Conservation (phyloP, 2,329 filamentous ascomycete species). For the Periconia digitata region DNA sequence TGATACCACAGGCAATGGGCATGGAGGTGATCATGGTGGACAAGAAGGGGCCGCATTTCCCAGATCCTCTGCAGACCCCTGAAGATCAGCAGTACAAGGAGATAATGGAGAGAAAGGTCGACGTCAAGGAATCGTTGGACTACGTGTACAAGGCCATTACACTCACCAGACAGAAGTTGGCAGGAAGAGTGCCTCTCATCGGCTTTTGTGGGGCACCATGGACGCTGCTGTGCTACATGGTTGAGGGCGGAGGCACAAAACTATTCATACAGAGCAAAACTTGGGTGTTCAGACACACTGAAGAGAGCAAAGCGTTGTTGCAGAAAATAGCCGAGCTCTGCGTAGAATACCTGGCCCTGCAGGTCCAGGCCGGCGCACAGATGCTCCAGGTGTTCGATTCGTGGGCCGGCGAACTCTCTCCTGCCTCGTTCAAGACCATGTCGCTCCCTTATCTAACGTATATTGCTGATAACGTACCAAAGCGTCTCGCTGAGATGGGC, state of each 20-base stretch:
- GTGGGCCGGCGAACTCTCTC: constrained; percentile 93
- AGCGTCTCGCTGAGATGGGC: constrained; percentile 70
- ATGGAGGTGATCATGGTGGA: constrained; percentile 99
- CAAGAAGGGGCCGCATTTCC: constrained; percentile 95
- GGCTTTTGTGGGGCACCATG: constrained; percentile 97
- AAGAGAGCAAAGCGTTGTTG: constrained; percentile 77
- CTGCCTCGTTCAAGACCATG: constrained; percentile 79
- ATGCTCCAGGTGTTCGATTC: constrained; percentile 97
- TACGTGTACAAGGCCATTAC: constrained; percentile 98
- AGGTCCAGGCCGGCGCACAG: constrained; percentile 91
- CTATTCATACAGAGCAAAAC: constrained; percentile 93
- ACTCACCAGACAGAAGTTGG: constrained; percentile 82
- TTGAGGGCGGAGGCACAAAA: constrained; percentile 95
- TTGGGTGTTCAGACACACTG: constrained; percentile 89
- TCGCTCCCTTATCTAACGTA: constrained; percentile 82
- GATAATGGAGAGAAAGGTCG: constrained; percentile 75
- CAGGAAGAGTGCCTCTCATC: constrained; percentile 86
- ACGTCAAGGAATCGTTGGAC: constrained; percentile 80
- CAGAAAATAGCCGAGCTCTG: constrained; percentile 93
- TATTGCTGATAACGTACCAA: constrained; percentile 80
- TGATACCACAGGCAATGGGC: constrained; percentile 95
- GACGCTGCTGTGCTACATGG: constrained; percentile 98
- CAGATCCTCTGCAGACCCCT: constrained; percentile 76
- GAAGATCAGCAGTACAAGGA: constrained; percentile 80
- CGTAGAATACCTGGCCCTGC: constrained; percentile 88